phyloP scores from a whole-genome alignment of 768 basidiomycete species.

The Pulveroboletus sp. region DNA sequence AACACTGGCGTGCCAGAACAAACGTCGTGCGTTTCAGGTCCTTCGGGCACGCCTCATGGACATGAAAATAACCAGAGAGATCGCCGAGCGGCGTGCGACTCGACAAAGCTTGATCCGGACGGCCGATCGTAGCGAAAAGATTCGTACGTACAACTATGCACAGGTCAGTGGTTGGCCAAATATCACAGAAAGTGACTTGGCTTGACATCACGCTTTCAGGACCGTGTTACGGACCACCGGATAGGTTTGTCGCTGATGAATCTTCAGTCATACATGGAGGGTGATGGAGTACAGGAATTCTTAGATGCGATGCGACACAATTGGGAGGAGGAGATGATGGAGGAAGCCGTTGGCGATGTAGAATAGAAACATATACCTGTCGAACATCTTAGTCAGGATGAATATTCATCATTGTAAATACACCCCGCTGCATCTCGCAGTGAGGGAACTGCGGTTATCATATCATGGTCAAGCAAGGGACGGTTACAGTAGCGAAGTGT shows the following conservation, averaged over 20 bases:
- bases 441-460: too few relatives aligned
- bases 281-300: conserved; percentile 56
- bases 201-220: conserved; percentile 39
- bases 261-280: conserved; percentile 61
- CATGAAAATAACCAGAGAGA: conserved; percentile 64
- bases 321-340: conserved; percentile 53
- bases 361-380: too few relatives aligned
- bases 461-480: too few relatives aligned
- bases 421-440: too few relatives aligned
- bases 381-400: too few relatives aligned
- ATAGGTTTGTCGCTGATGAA: conserved; percentile 75
- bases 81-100: conserved; percentile 62
- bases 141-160: conserved; percentile 92
- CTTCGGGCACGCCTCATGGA: conserved; percentile 84
- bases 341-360: conserved; percentile 41
- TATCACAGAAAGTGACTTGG: too few relatives aligned
- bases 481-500: too few relatives aligned
- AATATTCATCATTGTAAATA: too few relatives aligned
- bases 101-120: conserved; percentile 73
- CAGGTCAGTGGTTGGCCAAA: conserved; percentile 44
- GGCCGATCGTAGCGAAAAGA: conserved; percentile 88
- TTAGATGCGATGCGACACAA: conserved; percentile 53
- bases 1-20: conserved; percentile 53
- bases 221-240: conserved; percentile 90
- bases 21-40: conserved; percentile 88